phyloP scores from a whole-genome alignment of 129 eudicot species.

The Gnaphalium uliginosum region DNA sequence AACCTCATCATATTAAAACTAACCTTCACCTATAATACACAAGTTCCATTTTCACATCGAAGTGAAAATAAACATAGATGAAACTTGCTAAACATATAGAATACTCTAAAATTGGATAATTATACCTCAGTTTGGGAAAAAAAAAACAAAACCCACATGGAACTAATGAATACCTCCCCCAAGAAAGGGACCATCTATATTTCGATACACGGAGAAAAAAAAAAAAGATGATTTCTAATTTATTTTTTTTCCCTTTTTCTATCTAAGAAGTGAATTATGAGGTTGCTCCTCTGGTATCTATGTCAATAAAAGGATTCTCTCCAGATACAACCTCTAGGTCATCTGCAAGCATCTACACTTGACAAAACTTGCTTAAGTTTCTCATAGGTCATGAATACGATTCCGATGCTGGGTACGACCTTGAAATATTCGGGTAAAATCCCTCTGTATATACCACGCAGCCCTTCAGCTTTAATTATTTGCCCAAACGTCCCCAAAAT shows the following conservation, averaged over 20 bases:
- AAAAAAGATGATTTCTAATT: slow-evolving; percentile 25
- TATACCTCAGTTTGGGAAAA: not conserved
- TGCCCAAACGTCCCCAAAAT: slow-evolving; percentile 71
- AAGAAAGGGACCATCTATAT: slow-evolving; percentile 21
- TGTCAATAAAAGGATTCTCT: slow-evolving; percentile 13
- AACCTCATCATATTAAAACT: not conserved
- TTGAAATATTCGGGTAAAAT: slow-evolving; percentile 94
- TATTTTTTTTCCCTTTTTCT: not conserved
- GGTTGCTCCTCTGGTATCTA: slow-evolving; percentile 21
- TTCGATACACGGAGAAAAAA: slow-evolving; percentile 20
- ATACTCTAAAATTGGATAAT: slow-evolving; percentile 7
- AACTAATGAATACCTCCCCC: slow-evolving; percentile 18
- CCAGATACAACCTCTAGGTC: not conserved
- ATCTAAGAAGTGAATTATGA: not conserved
- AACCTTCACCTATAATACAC: slow-evolving; percentile 11
- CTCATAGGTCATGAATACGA: slow-evolving; percentile 94
- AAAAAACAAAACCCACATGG: not conserved
- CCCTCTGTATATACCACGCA: slow-evolving; percentile 89
- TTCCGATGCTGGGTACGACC: slow-evolving; percentile 95
- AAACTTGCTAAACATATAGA: not conserved
- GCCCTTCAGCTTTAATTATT: slow-evolving; percentile 71
- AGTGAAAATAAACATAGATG: not conserved
- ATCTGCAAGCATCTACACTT: slow-evolving; percentile 40
- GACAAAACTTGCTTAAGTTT: slow-evolving; percentile 77
- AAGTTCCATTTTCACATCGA: slow-evolving; percentile 3